Evolutionary conservation across 371 early-diverging fungal species (phyloP).

Genomic region (Lichtheimia hyalospora): DNA sequence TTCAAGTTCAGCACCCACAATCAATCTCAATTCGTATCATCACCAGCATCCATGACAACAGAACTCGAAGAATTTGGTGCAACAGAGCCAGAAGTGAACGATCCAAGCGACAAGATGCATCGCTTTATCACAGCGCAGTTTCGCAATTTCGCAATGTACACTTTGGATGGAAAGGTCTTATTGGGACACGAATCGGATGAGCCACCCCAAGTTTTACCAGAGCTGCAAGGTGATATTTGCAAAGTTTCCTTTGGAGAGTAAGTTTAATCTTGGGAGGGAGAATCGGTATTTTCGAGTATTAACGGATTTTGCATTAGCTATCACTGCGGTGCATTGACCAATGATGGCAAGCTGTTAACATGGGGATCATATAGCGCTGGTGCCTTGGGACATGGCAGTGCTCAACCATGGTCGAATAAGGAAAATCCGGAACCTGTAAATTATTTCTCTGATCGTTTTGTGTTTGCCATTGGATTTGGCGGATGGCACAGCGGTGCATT

Average conservation of each 20-base stretch:
- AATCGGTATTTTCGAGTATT: slow-evolving; percentile 9
- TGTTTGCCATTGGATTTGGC: slow-evolving; percentile 28
- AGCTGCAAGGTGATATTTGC: slow-evolving; percentile 17
- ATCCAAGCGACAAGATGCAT: slow-evolving; percentile 3
- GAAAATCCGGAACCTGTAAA: slow-evolving; percentile 7
- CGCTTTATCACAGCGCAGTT: slow-evolving; percentile 20
- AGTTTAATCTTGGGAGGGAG: not conserved
- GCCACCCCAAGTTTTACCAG: slow-evolving; percentile 5
- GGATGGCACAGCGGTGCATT: slow-evolving; percentile 27
- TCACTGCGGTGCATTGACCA: slow-evolving; percentile 47
- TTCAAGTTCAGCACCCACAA: slow-evolving; percentile 2
- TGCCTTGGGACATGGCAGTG: slow-evolving; percentile 42
- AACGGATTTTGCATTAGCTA: slow-evolving; percentile 25
- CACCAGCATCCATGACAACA: slow-evolving; percentile 9
- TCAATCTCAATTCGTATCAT: not conserved
- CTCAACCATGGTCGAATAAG: not conserved
- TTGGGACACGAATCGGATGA: slow-evolving; percentile 12
- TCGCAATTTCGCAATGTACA: slow-evolving; percentile 23
- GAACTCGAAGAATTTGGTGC: slow-evolving; percentile 16
- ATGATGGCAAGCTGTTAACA: slow-evolving; percentile 34
- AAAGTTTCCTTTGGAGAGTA: slow-evolving; percentile 36
- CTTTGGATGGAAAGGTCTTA: slow-evolving; percentile 15
- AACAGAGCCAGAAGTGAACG: slow-evolving; percentile 6
- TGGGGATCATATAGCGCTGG: slow-evolving; percentile 42
- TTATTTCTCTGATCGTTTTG: slow-evolving; percentile 13